These are phyloP conservation scores for Asterella californica DNA, from an alignment of 225 moss, liverwort and hornwort species.

Conservation along the genomic window DNA sequence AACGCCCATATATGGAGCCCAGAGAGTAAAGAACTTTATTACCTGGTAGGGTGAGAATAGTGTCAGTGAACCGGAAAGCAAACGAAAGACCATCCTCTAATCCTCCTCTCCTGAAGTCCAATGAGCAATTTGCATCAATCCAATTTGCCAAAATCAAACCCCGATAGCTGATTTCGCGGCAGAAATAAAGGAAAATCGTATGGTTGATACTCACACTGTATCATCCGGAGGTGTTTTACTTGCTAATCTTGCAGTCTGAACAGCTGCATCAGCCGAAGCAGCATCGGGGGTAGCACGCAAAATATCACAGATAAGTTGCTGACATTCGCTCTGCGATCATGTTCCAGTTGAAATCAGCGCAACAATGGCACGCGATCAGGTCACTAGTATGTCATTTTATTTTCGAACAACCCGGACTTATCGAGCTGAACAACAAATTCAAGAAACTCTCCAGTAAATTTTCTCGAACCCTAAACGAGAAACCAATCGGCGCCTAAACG, in stretches of 20 bases:
- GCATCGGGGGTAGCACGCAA: constrained; percentile 97
- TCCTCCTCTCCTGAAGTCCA: constrained; percentile 52
- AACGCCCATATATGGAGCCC: neutral
- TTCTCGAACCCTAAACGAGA: neutral
- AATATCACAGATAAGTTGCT: constrained; percentile 99
- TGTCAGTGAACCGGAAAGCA: constrained; percentile 97
- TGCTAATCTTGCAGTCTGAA: constrained; percentile 93
- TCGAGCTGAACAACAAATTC: neutral
- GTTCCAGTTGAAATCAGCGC: constrained; percentile 1
- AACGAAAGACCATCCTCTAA: constrained; percentile 93
- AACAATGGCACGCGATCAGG: neutral
- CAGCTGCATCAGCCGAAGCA: constrained; percentile 96
- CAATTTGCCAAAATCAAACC: neutral
- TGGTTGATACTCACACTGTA: constrained; percentile 47
- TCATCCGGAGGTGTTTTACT: constrained; percentile 81
- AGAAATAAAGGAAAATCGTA: neutral
- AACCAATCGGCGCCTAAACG: neutral
- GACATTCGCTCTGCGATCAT: constrained; percentile 86
- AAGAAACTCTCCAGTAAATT: neutral
- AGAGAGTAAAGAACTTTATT: neutral
- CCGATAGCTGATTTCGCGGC: neutral
- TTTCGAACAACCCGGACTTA: neutral
- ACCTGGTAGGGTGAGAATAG: constrained; percentile 85
- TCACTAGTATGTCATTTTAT: neutral
- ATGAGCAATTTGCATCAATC: neutral